Evolutionary conservation across 2,329 filamentous ascomycete species (phyloP), one percentile per base, ranked within the genome.

Genomic region (Sarocladium oryzae): DNA sequence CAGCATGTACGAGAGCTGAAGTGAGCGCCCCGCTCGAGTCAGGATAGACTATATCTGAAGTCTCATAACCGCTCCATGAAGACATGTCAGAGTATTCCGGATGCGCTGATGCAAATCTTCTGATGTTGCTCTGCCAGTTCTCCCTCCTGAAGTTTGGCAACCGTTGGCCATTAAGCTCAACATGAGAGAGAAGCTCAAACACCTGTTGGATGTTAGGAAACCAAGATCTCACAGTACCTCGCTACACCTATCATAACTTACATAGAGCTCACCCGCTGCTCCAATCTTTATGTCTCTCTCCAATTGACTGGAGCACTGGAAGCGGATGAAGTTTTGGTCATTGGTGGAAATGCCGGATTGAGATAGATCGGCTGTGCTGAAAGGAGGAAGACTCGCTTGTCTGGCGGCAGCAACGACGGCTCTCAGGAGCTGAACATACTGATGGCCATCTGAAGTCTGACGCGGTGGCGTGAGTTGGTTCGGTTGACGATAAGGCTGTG

Each of bases 91-190:
- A 28, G 54, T 77, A 78, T 1, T 68, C 60, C 2, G 64, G 61
- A 52, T 76, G 71, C 0, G 58, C 53, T 0, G 51, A 63, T 3
- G 71, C 66, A 51, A 69, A 65, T 20, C 62, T 60, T 9, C 75
- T 64, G n/a, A 79, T 74, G 0, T 57, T 74, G 53, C 74, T 78
- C 52, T 65, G 60, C 76, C 77, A 79, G 32, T 77, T 76, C 1
- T 57, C 52, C 2, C 55, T 51, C 1, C 51, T 55, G 43, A 77
- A 78, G 1, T 53, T 56, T 1, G 66, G 61, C 7, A 71, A 56
- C 1, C 40, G 6, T 5, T 36, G 7, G 16, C 33, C 21, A 15
- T 20, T 30, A 35, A 18, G 16, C 26, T 35, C 28, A 23, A 70
- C 52, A 3, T 55, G 51, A 7, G 57, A 60, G 3, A 77, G 61